phyloP scores from a whole-genome alignment of 768 basidiomycete genomes.

The Auricularia sp. region DNA sequence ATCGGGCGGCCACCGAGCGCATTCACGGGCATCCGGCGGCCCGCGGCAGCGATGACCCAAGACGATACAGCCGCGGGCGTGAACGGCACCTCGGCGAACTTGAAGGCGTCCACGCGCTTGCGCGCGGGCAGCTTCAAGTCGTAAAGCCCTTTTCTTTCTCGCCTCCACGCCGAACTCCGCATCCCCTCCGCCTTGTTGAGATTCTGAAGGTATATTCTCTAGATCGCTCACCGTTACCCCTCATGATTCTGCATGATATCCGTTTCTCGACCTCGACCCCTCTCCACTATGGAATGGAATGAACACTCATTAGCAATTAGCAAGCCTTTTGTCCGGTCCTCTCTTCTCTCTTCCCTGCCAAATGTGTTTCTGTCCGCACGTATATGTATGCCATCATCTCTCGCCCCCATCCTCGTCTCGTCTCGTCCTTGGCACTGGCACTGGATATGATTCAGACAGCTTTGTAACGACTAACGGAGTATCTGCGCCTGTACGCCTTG shows the following conservation, averaged over 20 bases:
- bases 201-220: neutral
- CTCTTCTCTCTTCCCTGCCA: neutral
- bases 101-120: neutral
- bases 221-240: neutral
- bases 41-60: neutral
- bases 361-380: neutral
- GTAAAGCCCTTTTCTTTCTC: neutral
- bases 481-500: no score
- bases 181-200: neutral
- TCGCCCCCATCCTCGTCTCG: neutral
- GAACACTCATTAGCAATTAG: neutral
- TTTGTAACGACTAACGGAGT: neutral
- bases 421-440: no score
- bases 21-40: neutral
- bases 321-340: no score
- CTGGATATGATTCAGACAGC: neutral
- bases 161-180: neutral
- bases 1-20: slow-evolving; percentile 29
- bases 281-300: neutral
- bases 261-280: neutral
- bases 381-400: neutral
- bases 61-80: neutral
- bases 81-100: neutral
- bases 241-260: neutral
- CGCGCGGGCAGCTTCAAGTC: slow-evolving; percentile 1